These are phyloP conservation scores for Penicillium taxi DNA, from an alignment of 495 filamentous ascomycete species.

Conservation along the genomic window DNA sequence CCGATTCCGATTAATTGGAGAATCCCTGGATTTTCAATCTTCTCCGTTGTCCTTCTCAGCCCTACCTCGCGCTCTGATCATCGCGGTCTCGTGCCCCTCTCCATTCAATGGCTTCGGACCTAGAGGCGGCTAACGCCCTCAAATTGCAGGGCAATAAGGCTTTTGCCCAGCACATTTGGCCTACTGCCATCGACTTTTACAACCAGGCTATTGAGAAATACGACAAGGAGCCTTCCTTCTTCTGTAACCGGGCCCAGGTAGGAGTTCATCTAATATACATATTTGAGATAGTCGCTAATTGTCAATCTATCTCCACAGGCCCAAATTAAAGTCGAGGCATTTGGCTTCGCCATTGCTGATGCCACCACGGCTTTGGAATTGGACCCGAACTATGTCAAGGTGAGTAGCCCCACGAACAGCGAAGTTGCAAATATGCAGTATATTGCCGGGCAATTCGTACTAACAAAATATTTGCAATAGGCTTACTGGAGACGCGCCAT, in stretches of 20 bases:
- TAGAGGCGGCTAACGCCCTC: constrained; percentile 65
- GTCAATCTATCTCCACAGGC: constrained; percentile 46
- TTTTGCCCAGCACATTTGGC: constrained; percentile 84
- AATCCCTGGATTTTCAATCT: background rate
- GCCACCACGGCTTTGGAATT: constrained; percentile 91
- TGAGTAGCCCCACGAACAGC: constrained; percentile 23
- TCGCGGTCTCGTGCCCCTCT: constrained; percentile 32
- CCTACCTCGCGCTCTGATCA: constrained; percentile 10
- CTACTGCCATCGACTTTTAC: constrained; percentile 75
- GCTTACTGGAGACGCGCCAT: constrained; percentile 93
- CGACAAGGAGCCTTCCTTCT: constrained; percentile 78
- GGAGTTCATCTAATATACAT: no score
- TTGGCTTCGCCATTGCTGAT: constrained; percentile 85
- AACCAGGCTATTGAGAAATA: constrained; percentile 82
- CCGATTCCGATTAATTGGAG: background rate
- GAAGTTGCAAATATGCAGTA: background rate
- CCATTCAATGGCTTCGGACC: constrained; percentile 42
- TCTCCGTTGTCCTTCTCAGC: constrained; percentile 4
- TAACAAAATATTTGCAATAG: constrained; percentile 34
- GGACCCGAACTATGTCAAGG: constrained; percentile 81
- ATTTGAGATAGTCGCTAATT: no score
- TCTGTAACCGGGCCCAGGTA: constrained; percentile 90
- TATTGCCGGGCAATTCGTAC: no score
- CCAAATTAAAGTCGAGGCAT: constrained; percentile 91
- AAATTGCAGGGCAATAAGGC: constrained; percentile 95